These are phyloP conservation scores for Corylus americana DNA, from an alignment of 306 rosid genomes.

Conservation along the genomic window DNA sequence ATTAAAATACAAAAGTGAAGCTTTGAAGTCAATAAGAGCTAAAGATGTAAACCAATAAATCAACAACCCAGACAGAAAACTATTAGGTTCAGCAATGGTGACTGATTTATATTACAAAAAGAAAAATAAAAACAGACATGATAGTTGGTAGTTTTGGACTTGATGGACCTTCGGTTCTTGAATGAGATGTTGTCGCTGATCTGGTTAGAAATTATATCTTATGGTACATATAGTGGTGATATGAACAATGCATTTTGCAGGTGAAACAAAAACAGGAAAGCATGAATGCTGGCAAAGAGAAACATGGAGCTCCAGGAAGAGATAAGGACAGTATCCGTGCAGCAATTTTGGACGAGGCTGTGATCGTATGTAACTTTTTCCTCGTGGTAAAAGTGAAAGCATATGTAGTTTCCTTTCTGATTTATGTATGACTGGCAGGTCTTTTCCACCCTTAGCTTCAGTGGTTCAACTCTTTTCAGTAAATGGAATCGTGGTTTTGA, in stretches of 20 bases:
- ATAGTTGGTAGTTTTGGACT: neutral
- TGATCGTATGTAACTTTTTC: slow-evolving; percentile 61
- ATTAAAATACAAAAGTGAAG: too few species aligned
- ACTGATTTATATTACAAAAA: neutral
- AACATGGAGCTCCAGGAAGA: slow-evolving; percentile 60
- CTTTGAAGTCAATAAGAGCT: neutral
- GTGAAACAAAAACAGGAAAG: slow-evolving; percentile 57
- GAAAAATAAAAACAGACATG: neutral
- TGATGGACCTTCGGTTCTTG: neutral
- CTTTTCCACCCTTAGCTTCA: slow-evolving; percentile 92
- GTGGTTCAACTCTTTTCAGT: slow-evolving; percentile 76
- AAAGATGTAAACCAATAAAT: neutral
- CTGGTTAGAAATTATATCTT: neutral
- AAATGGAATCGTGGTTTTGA: slow-evolving; percentile 82
- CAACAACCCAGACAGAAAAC: neutral
- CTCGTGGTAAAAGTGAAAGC: slow-evolving; percentile 13
- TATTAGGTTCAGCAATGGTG: neutral
- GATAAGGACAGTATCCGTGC: slow-evolving; percentile 63
- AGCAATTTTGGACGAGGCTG: slow-evolving; percentile 83
- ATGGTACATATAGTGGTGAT: slow-evolving; percentile 3
- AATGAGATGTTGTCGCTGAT: neutral
- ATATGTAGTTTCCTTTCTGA: slow-evolving; percentile 27
- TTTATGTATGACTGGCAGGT: slow-evolving; percentile 63
- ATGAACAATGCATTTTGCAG: slow-evolving; percentile 44
- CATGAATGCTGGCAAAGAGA: slow-evolving; percentile 58